Evolutionary conservation across 139 green algal species (phyloP), one percentile per base, ranked within the genome.

Genomic region (Bryopsis sp.): DNA sequence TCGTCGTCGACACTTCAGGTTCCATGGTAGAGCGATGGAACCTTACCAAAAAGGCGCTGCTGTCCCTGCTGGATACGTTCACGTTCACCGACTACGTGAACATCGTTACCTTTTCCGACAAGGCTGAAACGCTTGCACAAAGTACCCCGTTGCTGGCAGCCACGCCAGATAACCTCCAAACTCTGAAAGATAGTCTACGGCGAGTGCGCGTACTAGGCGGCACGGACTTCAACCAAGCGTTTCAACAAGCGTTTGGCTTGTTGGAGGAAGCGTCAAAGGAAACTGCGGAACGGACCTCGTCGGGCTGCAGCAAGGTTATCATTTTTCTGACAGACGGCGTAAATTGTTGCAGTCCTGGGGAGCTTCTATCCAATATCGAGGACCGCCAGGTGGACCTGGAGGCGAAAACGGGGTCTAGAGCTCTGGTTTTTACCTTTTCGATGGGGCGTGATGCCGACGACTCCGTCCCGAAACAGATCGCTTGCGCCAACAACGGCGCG

Each of bases 381-480:
- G 15, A 33, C 7, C n/a, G 26, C 43, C 58, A 65, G 43, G 24
- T 7, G 5, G 31, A 39, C 8, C 58, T 65, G 8, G 28, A 39
- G 4, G 43, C 19, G 15, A 22, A 39, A 22, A 65, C 58, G 4
- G 24, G n/a, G 32, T 26, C 8, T 26, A 39, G 37, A 15, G 62
- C 62, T 8, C 31, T 36, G 24, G 54, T 69, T n/a, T 69, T 69
- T n/a, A 54, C 62, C 7, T 69, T 58, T 35, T 58, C 62, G 11
- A 50, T 69, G 62, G 19, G 24, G 8, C 26, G 43, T 4, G 15
- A 54, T 28, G 35, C 62, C 3, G 62, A 69, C 37, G 62, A 54
- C 26, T 34, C 35, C 37, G 35, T 69, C 26, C 62, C 62, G 15
- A 50, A 36, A 54, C 33, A 58, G 62, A 35, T 69, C 22, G 62